Evolutionary conservation across 129 eudicot species (phyloP).

Genomic region (Artemisia tridentata): DNA sequence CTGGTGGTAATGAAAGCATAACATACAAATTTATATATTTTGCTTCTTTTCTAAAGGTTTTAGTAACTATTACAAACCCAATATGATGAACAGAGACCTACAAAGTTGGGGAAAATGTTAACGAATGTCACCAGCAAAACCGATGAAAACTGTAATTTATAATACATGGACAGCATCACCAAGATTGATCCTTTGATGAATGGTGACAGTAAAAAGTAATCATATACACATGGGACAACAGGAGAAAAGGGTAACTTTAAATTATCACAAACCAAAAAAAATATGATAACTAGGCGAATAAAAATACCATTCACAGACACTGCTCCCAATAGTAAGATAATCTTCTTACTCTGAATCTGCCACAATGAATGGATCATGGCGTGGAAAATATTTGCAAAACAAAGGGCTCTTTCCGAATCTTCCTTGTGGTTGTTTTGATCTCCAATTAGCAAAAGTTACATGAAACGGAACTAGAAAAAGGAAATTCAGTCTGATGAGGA

Average conservation of each 20-base stretch:
- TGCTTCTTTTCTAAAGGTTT: too few species aligned
- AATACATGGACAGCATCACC: constrained; percentile 38
- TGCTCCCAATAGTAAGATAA: constrained; percentile 19
- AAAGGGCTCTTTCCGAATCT: neutral
- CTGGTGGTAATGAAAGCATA: too few species aligned
- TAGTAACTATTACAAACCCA: too few species aligned
- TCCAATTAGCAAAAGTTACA: constrained; percentile 30
- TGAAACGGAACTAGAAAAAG: constrained; percentile 20
- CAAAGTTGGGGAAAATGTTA: neutral
- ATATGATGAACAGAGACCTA: neutral
- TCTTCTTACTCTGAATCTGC: constrained; percentile 25
- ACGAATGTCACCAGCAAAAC: neutral
- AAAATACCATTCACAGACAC: constrained; percentile 12
- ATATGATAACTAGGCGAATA: constrained; percentile 19
- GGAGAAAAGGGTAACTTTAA: constrained; percentile 8
- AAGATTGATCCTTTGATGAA: constrained; percentile 11
- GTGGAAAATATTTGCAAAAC: constrained; percentile 31
- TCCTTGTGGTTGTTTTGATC: constrained; percentile 21
- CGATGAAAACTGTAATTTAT: constrained; percentile 7
- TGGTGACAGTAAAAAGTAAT: constrained; percentile 10
- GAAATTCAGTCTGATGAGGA: constrained; percentile 66
- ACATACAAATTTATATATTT: too few species aligned
- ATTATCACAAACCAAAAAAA: constrained; percentile 28
- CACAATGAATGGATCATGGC: constrained; percentile 37
- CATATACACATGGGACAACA: constrained; percentile 46